phyloP scores from a whole-genome alignment of 2,329 filamentous ascomycete species.

The Cladosporium sp. region DNA sequence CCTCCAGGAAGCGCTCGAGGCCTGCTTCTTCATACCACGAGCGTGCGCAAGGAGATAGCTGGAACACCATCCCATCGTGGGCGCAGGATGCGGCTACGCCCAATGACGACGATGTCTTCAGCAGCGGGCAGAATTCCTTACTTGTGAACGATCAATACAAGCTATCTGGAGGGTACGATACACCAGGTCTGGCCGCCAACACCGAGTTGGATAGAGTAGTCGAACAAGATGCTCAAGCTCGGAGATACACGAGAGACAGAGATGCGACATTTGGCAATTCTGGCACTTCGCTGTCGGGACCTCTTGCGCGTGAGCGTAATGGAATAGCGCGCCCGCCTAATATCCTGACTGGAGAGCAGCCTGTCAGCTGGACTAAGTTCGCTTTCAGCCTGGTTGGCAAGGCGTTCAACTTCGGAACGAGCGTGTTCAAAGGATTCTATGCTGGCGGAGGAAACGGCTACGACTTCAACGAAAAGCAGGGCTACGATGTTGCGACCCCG shows the following conservation, averaged over 20 bases:
- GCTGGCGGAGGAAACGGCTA: conserved; percentile 77
- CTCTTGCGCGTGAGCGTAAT: conserved; percentile 33
- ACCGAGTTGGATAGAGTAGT: conserved; percentile 31
- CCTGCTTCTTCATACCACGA: conserved; percentile 21
- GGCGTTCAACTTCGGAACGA: conserved; percentile 76
- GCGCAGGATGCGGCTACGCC: conserved; percentile 16
- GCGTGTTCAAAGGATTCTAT: conserved; percentile 75
- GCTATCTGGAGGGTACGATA: conserved; percentile 48
- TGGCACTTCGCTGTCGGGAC: conserved; percentile 20
- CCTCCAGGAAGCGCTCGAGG: conserved; percentile 29
- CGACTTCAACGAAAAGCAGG: conserved; percentile 30
- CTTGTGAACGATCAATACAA: conserved; percentile 50
- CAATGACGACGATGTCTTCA: conserved; percentile 4
- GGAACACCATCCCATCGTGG: conserved; percentile 2
- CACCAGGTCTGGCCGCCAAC: conserved; percentile 36
- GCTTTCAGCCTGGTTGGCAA: conserved; percentile 65
- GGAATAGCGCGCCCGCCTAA: conserved; percentile 24
- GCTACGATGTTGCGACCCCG: conserved; percentile 21
- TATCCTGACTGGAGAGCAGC: conserved; percentile 13
- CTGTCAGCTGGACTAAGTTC: conserved; percentile 49
- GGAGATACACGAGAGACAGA: conserved; percentile 3
- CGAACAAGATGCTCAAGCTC: conserved; percentile 5
- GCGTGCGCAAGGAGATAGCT: background rate
- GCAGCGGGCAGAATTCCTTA: conserved; percentile 34
- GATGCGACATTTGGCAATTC: background rate